A percentile compares a stretch with the other conserved stretches of the same genome.
Evolutionary conservation across 805 yeast genomes (phyloP).

Genomic region (Candida dajiaensis): DNA sequence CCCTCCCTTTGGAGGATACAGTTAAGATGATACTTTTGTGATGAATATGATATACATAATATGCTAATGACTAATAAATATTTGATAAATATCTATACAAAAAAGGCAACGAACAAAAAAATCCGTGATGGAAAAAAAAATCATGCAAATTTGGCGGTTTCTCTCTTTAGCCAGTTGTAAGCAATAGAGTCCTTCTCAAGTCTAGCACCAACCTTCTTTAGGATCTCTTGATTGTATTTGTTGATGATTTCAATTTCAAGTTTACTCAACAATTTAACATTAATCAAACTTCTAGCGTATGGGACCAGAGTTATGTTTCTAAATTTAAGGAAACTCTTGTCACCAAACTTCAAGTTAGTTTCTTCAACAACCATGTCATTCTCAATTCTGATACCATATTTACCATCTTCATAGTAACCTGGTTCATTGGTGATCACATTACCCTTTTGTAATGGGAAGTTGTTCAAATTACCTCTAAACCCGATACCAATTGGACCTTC

Average conservation of each 20-base stretch:
- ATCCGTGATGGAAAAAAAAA: not conserved
- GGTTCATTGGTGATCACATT: slow-evolving; percentile 89
- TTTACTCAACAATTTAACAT: slow-evolving; percentile 43
- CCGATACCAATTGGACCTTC: slow-evolving; percentile 91
- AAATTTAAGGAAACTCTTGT: slow-evolving; percentile 55
- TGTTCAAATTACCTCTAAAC: slow-evolving; percentile 38
- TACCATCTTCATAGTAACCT: slow-evolving; percentile 87
- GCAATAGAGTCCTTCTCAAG: slow-evolving; percentile 57
- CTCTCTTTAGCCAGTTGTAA: slow-evolving; percentile 64
- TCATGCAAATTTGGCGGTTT: slow-evolving; percentile 26
- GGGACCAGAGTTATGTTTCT: slow-evolving; percentile 86
- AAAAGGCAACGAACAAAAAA: not conserved
- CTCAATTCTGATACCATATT: slow-evolving; percentile 86
- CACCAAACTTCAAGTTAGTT: slow-evolving; percentile 43
- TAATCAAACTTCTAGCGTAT: slow-evolving; percentile 71
- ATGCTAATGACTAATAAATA: not conserved
- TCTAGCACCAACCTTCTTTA: slow-evolving; percentile 43
- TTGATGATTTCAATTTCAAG: slow-evolving; percentile 71
- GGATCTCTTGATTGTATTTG: slow-evolving; percentile 52
- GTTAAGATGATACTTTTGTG: too few relatives aligned
- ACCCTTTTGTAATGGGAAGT: slow-evolving; percentile 56
- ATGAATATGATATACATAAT: not conserved
- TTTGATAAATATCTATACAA: not conserved
- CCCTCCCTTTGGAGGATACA: too few relatives aligned
- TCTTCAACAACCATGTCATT: slow-evolving; percentile 61